phyloP scores from a whole-genome alignment of 495 filamentous ascomycete genomes.

The Penicillium nucicola region DNA sequence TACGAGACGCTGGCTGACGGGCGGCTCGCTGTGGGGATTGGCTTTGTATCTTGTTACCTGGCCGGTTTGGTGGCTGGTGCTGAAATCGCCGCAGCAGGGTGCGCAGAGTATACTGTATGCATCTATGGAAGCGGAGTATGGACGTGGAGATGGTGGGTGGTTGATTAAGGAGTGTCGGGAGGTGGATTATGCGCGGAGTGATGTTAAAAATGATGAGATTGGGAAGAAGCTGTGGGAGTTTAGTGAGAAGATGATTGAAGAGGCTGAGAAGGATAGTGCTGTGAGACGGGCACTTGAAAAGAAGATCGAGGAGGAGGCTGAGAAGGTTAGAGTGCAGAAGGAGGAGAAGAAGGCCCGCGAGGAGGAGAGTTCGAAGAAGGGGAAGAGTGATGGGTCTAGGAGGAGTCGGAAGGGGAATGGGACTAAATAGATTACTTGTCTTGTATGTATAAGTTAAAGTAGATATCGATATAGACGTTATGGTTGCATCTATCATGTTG shows the following conservation, averaged over 20 bases:
- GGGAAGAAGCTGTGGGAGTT: constrained; percentile 85
- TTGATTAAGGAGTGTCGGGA: constrained; percentile 86
- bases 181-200: constrained; percentile 63
- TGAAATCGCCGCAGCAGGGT: constrained; percentile 79
- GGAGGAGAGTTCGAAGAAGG: constrained; percentile 32
- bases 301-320: constrained; percentile 56
- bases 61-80: constrained; percentile 77
- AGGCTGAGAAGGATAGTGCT: constrained; percentile 77
- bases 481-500: not conserved
- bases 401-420: constrained; percentile 35
- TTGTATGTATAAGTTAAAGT: not conserved
- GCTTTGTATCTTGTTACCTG: constrained; percentile 73
- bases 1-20: constrained; percentile 77
- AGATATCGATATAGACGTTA: not conserved
- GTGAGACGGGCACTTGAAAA: constrained; percentile 62
- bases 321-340: constrained; percentile 39
- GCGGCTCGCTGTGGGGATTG: constrained; percentile 81
- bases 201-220: constrained; percentile 72
- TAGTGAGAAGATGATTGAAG: constrained; percentile 81
- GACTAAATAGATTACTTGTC: constrained; percentile 12
- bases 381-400: constrained; percentile 40
- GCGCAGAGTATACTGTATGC: constrained; percentile 85
- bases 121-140: constrained; percentile 72
- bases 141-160: constrained; percentile 62
- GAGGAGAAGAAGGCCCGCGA: constrained; percentile 42